Evolutionary conservation across 2,329 filamentous ascomycete genomes (phyloP).

Genomic region (Fusarium anthophilum): DNA sequence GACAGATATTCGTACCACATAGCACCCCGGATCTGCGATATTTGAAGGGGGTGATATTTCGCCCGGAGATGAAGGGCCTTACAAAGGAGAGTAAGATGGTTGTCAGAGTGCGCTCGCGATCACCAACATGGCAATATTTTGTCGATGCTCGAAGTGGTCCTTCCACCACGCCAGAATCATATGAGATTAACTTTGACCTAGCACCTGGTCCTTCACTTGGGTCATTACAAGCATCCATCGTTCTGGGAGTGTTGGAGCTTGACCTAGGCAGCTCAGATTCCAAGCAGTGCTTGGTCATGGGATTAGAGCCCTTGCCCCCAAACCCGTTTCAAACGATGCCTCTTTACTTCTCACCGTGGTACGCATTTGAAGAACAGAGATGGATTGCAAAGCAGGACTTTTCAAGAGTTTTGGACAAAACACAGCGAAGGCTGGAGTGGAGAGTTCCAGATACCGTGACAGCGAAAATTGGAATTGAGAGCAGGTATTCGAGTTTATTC

Average conservation of each 20-base stretch:
- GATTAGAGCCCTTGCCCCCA: constrained; percentile 38
- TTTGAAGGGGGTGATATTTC: constrained; percentile 41
- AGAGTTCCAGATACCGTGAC: constrained; percentile 10
- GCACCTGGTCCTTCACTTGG: constrained; percentile 32
- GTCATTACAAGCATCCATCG: constrained; percentile 24
- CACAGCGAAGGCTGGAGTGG: constrained; percentile 22
- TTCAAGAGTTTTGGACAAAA: constrained; percentile 27
- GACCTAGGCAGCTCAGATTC: constrained; percentile 18
- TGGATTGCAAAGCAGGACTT: constrained; percentile 28
- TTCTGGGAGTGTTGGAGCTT: constrained; percentile 41
- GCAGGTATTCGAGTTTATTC: constrained; percentile 40
- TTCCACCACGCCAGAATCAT: constrained; percentile 23
- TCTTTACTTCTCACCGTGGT: constrained; percentile 43
- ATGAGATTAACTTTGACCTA: constrained; percentile 42
- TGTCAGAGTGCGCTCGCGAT: constrained; percentile 38
- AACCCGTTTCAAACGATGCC: constrained; percentile 43
- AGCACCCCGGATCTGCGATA: constrained; percentile 24
- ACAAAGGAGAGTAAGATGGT: not conserved
- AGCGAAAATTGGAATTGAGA: constrained; percentile 37
- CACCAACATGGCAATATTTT: constrained; percentile 43
- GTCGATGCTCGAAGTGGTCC: constrained; percentile 18
- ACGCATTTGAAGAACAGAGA: constrained; percentile 39
- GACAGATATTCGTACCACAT: constrained; percentile 41
- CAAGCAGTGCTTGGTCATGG: constrained; percentile 35
- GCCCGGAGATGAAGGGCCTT: constrained; percentile 27